Evolutionary conservation across 2,329 filamentous ascomycete genomes (phyloP), one percentile per base, ranked within the genome.

Genomic region (Didymella segeticola): DNA sequence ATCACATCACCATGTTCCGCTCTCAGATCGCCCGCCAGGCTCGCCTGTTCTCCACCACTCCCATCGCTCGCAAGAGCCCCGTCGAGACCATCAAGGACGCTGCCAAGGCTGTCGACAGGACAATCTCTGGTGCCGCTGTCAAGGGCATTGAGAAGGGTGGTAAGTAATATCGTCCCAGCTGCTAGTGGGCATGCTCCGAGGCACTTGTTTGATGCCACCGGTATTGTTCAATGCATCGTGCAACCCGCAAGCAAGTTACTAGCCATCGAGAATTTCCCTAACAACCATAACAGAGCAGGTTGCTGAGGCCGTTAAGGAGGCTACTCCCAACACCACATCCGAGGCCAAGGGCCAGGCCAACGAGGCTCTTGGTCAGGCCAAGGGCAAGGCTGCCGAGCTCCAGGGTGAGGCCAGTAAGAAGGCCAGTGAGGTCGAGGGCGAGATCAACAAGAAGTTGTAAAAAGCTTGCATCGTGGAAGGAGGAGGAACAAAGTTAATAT

Each of bases 131-230:
- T 68, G 80, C 75, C 22, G 80, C 81, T 10, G 82, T 87, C 19
- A 83, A 83, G 74, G 85, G 85, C 38, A 86, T 87, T 57, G 82
- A 88, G 74, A 84, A 79, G 63, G 82, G 83, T 55, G 80, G 85
- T 87, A 82, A 54, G 84, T 79, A 58, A 47, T 29, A 27, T 2
- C 12, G 15, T 37, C 27, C 5, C n/a, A 14, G 10, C 3, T 17
- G 22, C 14, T 43, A 26, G 0, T 10, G 41, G 34, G 36, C 41
- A 33, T 23, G 34, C 17, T 39, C 43, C 30, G 27, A 43, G 22
- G 17, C 39, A 22, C 15, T 31, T 31, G 26, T 8, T 31, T 9
- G 7, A 30, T 43, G 19, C 27, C 23, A n/a, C 7, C 30, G 46
- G 22, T 15, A 34, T 26, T 15, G 22, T 27, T 2, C 36, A 41